phyloP scores from a whole-genome alignment of 495 filamentous ascomycete genomes.

The Xylaria nigripes region DNA sequence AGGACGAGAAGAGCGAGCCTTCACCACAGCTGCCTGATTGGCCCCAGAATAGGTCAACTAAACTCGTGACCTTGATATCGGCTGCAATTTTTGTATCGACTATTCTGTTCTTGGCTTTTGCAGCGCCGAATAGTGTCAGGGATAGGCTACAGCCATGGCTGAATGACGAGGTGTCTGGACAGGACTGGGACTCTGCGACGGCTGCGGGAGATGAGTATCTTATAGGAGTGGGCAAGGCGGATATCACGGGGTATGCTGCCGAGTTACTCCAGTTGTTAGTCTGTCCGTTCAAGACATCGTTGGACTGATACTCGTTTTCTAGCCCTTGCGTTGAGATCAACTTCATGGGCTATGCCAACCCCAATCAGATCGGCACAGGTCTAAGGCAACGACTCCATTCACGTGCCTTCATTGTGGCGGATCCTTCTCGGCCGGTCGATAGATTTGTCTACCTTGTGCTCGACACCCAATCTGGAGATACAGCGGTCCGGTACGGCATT shows the following conservation, averaged over 20 bases:
- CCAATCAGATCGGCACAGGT: constrained; percentile 78
- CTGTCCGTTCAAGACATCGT: background rate
- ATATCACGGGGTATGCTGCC: constrained; percentile 71
- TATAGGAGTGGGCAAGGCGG: constrained; percentile 86
- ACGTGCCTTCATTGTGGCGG: constrained; percentile 81
- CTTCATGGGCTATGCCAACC: constrained; percentile 86
- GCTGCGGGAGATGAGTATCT: constrained; percentile 52
- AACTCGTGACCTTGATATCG: background rate
- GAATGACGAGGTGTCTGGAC: background rate
- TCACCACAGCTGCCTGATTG: background rate
- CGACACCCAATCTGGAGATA: constrained; percentile 86
- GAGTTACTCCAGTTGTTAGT: background rate
- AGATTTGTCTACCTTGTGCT: constrained; percentile 84
- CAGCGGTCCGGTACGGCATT: constrained; percentile 80
- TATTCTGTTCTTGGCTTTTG: background rate
- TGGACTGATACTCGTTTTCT: constrained; percentile 5
- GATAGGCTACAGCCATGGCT: constrained; percentile 1
- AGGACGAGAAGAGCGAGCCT: constrained; percentile 7
- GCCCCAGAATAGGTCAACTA: background rate
- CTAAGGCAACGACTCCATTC: constrained; percentile 86
- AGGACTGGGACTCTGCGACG: background rate
- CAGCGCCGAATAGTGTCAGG: background rate
- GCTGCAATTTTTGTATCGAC: background rate
- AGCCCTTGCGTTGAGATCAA: constrained; percentile 86
- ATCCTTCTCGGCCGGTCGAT: constrained; percentile 54